These are phyloP conservation scores for Moringa oleifera DNA, from an alignment of 345 rosid species.

Conservation along the genomic window DNA sequence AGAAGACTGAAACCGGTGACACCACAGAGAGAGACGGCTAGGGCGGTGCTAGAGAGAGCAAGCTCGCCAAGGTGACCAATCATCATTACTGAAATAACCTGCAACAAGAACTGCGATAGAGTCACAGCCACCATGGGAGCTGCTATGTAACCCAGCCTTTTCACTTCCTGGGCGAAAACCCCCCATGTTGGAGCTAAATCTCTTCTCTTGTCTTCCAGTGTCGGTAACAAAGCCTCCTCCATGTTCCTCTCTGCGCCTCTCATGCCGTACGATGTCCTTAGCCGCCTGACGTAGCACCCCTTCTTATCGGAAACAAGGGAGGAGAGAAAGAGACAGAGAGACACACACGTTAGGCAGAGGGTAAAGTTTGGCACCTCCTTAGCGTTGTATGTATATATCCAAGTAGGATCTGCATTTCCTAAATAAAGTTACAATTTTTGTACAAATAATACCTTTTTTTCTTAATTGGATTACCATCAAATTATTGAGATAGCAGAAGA, in stretches of 20 bases:
- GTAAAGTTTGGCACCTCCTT: too few species aligned
- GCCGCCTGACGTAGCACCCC: too few species aligned
- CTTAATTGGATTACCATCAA: too few species aligned
- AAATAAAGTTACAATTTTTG: too few species aligned
- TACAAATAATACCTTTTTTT: too few species aligned
- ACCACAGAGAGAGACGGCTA: conserved; percentile 56
- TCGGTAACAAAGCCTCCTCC: conserved; percentile 25
- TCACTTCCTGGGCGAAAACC: conserved; percentile 35
- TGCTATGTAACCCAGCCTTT: conserved; percentile 44
- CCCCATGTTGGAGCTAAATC: not conserved
- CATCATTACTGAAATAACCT: conserved; percentile 63
- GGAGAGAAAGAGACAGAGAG: too few species aligned
- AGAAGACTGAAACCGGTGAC: conserved; percentile 77
- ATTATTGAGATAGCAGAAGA: too few species aligned
- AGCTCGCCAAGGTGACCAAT: conserved; percentile 83
- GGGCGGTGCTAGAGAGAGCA: conserved; percentile 67
- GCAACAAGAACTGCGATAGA: conserved; percentile 46
- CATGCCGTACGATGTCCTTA: too few species aligned
- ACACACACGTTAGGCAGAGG: too few species aligned
- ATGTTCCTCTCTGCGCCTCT: not conserved
- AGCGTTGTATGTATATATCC: too few species aligned
- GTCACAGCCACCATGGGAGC: conserved; percentile 68
- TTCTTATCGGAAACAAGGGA: too few species aligned
- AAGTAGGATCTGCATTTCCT: too few species aligned
- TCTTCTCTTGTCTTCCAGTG: not conserved